Evolutionary conservation across 176 grass and related monocot genomes (phyloP), one percentile per base, ranked within the genome.

Genomic region (Eremochloa ophiuroides): DNA sequence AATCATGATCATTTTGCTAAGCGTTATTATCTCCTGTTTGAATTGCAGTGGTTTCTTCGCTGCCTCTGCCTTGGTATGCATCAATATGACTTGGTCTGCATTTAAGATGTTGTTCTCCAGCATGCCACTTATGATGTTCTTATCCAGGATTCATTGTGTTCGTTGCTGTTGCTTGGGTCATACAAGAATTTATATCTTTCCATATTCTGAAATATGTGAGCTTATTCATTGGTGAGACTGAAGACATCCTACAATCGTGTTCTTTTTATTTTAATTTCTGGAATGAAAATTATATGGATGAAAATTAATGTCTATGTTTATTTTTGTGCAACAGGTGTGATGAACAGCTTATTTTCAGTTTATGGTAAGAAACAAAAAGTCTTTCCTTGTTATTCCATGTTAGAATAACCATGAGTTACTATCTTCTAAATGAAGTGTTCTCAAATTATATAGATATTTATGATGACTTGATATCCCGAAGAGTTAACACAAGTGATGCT

Each of bases 331-430:
- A 35, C 85, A 99, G 93, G 96, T 82, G 96, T 99, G 44, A 95
- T 95, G 96, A 99, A 99, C 79, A 99, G 96, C 86, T 90, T 99
- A 41, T 99, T 99, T 87, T 99, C 93, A 69, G 96, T 95, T 67
- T 95, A 95, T 46, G 96, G 96, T 99, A 88, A 93, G 89, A 82
- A 76, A 11, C 30, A 69, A 58, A 79, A 8, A 7, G 4, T 20
- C 7, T 56, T 41, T 30, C 20, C 72, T 79, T 75, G 35, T 66
- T 59, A 67, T 74, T 65, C 64, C n/a, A 75, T 84, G 48, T 50
- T 37, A 82, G 30, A 89, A 80, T 39, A 84, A 62, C 8, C 56
- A 8, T 15, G 39, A 70, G 62, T 75, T 71, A 76, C 9, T 23
- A 7, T 60, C 55, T 58, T 65, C 18, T 73, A 56, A 61, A 59